Conservation (phyloP, 192 early-diverging fungal species). For the Gonapodya sp. region DNA sequence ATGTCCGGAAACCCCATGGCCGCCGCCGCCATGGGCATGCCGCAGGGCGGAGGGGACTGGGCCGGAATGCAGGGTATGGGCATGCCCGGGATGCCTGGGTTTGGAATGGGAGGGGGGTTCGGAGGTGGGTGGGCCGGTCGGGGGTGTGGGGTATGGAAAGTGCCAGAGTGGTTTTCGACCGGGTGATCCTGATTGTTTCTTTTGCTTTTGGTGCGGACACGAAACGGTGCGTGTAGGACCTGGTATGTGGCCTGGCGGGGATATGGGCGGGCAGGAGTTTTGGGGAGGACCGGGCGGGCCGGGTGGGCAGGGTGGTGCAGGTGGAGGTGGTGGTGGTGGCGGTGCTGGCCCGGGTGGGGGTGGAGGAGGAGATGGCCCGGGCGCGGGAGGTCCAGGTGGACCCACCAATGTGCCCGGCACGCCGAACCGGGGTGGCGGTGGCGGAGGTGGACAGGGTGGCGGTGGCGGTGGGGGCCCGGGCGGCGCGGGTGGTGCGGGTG, state of each 20-base stretch:
- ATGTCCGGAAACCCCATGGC: neutral
- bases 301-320: neutral
- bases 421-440: neutral
- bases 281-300: neutral
- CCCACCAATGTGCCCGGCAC: neutral
- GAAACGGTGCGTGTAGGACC: neutral
- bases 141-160: neutral
- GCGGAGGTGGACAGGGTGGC: neutral
- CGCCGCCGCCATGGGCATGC: neutral
- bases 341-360: neutral
- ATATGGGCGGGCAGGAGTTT: neutral
- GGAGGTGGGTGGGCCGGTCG: neutral
- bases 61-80: no score
- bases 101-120: neutral
- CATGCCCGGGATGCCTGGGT: neutral
- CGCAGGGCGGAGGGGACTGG: neutral
- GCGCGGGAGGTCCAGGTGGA: neutral
- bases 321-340: neutral
- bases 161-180: no score
- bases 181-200: no score
- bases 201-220: neutral
- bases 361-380: neutral
- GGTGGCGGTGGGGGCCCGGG: neutral
- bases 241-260: neutral
- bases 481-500: no score